These are phyloP conservation scores for Aspergillus hiratsukae DNA, from an alignment of 2,329 filamentous ascomycete genomes.

Conservation along the genomic window DNA sequence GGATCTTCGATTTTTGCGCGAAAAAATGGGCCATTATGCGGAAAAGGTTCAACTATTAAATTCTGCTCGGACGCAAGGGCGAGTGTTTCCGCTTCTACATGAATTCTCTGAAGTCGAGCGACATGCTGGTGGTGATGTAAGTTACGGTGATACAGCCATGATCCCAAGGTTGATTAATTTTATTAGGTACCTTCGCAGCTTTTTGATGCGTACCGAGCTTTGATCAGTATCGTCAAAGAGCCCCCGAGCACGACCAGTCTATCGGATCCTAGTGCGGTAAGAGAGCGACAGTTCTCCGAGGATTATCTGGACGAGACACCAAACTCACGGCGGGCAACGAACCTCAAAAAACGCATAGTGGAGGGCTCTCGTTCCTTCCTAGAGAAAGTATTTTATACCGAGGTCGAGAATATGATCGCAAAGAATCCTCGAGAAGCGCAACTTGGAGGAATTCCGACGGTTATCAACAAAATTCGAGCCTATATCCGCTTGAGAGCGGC, in stretches of 20 bases:
- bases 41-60: constrained; percentile 78
- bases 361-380: constrained; percentile 74
- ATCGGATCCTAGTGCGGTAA: constrained; percentile 60
- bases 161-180: constrained; percentile 12
- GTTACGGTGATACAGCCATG: constrained; percentile 17
- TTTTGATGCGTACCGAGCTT: constrained; percentile 74
- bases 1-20: constrained; percentile 71
- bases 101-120: constrained; percentile 72
- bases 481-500: constrained; percentile 78
- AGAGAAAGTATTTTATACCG: constrained; percentile 73
- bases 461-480: constrained; percentile 84
- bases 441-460: constrained; percentile 81
- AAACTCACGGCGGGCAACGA: constrained; percentile 59
- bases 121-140: constrained; percentile 61
- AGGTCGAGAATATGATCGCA: constrained; percentile 71
- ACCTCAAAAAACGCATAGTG: constrained; percentile 73
- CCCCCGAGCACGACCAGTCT: constrained; percentile 55
- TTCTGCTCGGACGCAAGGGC: constrained; percentile 61
- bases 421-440: constrained; percentile 86
- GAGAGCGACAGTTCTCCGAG: constrained; percentile 69
- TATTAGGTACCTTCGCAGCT: constrained; percentile 65
- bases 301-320: constrained; percentile 73
- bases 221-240: constrained; percentile 75
- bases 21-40: constrained; percentile 79
- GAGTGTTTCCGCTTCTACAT: constrained; percentile 67